Evolutionary conservation across 495 filamentous ascomycete genomes (phyloP), one percentile per base, ranked within the genome.

Genomic region (Patellaria atrata): DNA sequence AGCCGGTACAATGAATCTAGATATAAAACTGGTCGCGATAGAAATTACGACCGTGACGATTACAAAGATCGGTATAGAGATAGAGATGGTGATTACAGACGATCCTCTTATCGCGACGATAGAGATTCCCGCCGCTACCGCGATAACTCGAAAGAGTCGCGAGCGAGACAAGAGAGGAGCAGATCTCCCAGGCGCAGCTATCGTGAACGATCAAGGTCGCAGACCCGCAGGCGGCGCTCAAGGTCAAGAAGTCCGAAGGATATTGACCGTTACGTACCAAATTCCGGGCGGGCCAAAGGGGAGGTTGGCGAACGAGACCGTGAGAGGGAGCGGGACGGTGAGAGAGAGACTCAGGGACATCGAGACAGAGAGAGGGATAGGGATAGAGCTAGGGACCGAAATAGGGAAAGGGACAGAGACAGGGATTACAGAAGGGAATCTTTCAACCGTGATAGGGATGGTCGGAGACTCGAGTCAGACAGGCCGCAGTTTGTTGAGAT

Each of bases 1-100:
- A 26, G 26, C 35, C 43, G 29, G 12, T 30, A 24, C 17, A 35
- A 27, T 24, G 28, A 27, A 36, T 37, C 32, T 25, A 22, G 35
- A 27, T 38, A 22, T 22, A 51, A 22, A 80, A 6, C 83, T 20
- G 38, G 37, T 6, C 21, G 30, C 18, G 33, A 35, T 6, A 35
- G 35, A 20, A 27, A 22, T 5, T 20, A 22, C 35, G 38, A 25
- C 10, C 30, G 22, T 17, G 38, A 27, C 21, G 28, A 27, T 37
- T 37, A 28, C 30, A 22, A 38, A 27, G 38, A 22, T 22, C 47
- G 18, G 22, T 22, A 33, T 17, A 24, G 38, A 27, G 23, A 19
- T 8, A 19, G 39, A 22, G 40, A 43, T 15, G 32, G 30, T 24
- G 43, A 43, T 34, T 27, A 38, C 25, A 32, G 21, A 13, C 24